Evolutionary conservation across 2,329 filamentous ascomycete species (phyloP).

Genomic region (Phyllosticta citriasiana): DNA sequence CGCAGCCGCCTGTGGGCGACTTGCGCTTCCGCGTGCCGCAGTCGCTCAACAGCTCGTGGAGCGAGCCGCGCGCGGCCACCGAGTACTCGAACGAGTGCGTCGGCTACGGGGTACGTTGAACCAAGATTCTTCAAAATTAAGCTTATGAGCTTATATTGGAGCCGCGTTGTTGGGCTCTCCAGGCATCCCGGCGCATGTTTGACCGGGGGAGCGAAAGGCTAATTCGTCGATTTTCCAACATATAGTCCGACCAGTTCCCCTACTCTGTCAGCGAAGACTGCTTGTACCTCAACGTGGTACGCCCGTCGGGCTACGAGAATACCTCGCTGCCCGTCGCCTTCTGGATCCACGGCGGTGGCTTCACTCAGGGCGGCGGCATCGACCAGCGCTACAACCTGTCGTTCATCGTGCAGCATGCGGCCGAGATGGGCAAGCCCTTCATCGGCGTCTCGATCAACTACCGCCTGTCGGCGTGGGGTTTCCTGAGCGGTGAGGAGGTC

Average conservation of each 20-base stretch:
- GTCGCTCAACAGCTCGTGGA: constrained; percentile 36
- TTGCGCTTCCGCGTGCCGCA: constrained; percentile 45
- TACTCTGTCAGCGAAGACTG: constrained; percentile 44
- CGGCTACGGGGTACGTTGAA: constrained; percentile 26
- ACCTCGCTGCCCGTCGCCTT: constrained; percentile 45
- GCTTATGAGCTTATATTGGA: background rate
- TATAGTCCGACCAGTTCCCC: constrained; percentile 12
- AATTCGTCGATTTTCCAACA: background rate
- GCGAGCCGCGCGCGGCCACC: constrained; percentile 29
- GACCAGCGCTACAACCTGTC: constrained; percentile 52
- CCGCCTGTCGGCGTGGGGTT: constrained; percentile 58
- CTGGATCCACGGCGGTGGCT: constrained; percentile 49
- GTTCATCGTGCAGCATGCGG: constrained; percentile 43
- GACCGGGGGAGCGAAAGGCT: background rate
- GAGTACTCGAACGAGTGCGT: constrained; percentile 34
- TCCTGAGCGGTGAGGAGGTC: constrained; percentile 49
- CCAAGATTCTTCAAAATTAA: background rate
- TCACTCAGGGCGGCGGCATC: constrained; percentile 33
- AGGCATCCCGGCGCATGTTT: background rate
- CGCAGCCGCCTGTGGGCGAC: constrained; percentile 42
- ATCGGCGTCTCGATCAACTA: constrained; percentile 29
- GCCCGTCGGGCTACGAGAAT: constrained; percentile 38
- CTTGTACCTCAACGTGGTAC: constrained; percentile 52
- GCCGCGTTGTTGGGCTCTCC: background rate
- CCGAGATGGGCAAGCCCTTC: constrained; percentile 27